Evolutionary conservation across 164 flowering plant genomes (phyloP), one percentile per base, ranked within the genome.

Genomic region (Stephania cephalantha): DNA sequence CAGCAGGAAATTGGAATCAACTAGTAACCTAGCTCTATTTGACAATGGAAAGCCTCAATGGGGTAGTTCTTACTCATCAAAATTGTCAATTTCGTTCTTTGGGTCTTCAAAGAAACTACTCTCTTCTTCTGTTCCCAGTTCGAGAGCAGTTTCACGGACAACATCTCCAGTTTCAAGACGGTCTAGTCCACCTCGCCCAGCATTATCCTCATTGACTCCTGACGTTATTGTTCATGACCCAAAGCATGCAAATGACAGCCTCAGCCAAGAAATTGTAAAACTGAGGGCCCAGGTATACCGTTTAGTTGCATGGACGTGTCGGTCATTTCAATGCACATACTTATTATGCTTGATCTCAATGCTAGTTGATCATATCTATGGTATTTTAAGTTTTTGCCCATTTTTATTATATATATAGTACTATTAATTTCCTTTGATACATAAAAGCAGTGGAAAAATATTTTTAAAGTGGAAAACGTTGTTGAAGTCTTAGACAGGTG

Each of bases 261-360:
- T 85, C 66, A 86, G 70, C 81, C 87, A 86, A 83, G 97, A 95
- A 77, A 84, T 90, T 55, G 61, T 78, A 17, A 73, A 63, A 46
- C 77, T 95, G 78, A 86, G 83, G 82, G 85, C 85, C 76, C 95
- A 90, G 94, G 98, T 92, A 79, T 4, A 35, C 42, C 48, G 42
- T 78, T 48, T 44, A 61, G 66, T 61, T 61, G 12, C 22, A 61
- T 61, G 18, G 8, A 12, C 25, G 12, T 53, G 44, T 31, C 25
- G 9, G 15, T 75, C 67, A 53, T 15, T n/a, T 20, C 45, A 10
- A 45, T 69, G 1, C 10, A 42, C 63, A 42, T 7, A 7, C 22
- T 69, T 35, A 11, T 55, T 55, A 11, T 50, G 3, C 55, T 10
- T 10, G 11, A 50, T 50, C 55, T 50, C 0, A 8, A 50, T 50